Percentiles rank a stretch among this genome's conserved stretches.
Conservation (phyloP, 73 alveolate species). For the Effrenium voratum region DNA sequence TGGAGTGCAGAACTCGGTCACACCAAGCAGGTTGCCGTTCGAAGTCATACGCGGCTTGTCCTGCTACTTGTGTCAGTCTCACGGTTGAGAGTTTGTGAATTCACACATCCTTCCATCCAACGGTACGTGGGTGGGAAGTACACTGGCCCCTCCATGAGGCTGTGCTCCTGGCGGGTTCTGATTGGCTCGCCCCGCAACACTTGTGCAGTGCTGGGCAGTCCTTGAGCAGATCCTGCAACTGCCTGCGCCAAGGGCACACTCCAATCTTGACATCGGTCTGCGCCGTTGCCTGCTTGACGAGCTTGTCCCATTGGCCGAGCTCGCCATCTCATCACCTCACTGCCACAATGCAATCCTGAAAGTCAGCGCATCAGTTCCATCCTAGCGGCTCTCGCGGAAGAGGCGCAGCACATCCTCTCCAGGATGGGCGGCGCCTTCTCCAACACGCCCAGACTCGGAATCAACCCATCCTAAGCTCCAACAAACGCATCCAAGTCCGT, state of each 20-base stretch:
- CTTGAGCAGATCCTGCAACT: slow-evolving; percentile 64
- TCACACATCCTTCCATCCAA: slow-evolving; percentile 53
- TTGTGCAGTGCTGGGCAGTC: no score
- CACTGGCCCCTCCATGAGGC: slow-evolving; percentile 78
- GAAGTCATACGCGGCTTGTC: slow-evolving; percentile 50
- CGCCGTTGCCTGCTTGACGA: neutral
- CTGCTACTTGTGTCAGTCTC: neutral
- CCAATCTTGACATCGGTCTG: neutral
- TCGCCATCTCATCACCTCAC: neutral
- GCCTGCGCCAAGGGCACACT: neutral
- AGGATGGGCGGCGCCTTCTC: slow-evolving; percentile 30
- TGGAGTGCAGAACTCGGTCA: slow-evolving; percentile 92
- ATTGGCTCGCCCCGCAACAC: neutral
- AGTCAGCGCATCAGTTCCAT: neutral
- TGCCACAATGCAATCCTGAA: neutral
- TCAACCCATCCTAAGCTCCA: neutral
- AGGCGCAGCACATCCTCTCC: slow-evolving; percentile 44
- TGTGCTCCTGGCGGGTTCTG: slow-evolving; percentile 21
- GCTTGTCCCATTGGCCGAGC: neutral
- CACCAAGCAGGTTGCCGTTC: slow-evolving; percentile 90
- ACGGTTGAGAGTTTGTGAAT: neutral
- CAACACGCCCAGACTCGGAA: neutral
- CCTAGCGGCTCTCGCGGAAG: slow-evolving; percentile 24
- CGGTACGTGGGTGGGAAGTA: slow-evolving; percentile 75
- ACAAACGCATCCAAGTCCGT: no score